Conservation (phyloP, 2,329 filamentous ascomycete genomes). For the Scedosporium boydii region DNA sequence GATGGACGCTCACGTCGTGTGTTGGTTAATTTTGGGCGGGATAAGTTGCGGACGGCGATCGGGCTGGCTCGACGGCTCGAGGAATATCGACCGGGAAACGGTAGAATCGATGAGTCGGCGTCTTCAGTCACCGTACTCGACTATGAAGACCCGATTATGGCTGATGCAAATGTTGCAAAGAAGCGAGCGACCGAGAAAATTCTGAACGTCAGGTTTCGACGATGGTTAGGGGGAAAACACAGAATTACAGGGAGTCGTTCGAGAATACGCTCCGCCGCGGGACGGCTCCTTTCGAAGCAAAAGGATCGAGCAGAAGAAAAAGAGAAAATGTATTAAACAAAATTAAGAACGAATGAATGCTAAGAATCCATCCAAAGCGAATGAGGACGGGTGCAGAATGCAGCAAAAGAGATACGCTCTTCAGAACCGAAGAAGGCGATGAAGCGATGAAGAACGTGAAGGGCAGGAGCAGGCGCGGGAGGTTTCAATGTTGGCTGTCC, state of each 20-base stretch:
- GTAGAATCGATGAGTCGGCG: background rate
- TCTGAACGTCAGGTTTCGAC: background rate
- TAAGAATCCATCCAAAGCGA: background rate
- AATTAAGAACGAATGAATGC: background rate
- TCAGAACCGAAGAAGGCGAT: background rate
- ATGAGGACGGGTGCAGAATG: background rate
- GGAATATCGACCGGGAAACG: background rate
- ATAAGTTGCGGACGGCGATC: background rate
- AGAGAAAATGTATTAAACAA: background rate
- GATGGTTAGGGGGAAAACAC: background rate
- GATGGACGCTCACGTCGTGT: slow-evolving; percentile 1
- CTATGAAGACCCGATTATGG: background rate
- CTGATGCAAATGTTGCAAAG: background rate
- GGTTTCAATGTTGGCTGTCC: background rate
- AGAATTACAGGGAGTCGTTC: background rate
- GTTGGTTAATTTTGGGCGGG: background rate
- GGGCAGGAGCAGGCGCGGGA: background rate
- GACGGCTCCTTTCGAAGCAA: slow-evolving; percentile 5
- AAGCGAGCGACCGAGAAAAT: background rate
- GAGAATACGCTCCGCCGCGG: background rate
- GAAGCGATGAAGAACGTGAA: background rate
- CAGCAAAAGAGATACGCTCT: background rate
- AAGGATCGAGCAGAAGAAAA: slow-evolving; percentile 1
- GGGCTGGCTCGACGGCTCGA: background rate
- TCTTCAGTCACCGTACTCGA: background rate